Evolutionary conservation across 2,329 filamentous ascomycete species (phyloP).

Genomic region (Xylariaceae sp.): DNA sequence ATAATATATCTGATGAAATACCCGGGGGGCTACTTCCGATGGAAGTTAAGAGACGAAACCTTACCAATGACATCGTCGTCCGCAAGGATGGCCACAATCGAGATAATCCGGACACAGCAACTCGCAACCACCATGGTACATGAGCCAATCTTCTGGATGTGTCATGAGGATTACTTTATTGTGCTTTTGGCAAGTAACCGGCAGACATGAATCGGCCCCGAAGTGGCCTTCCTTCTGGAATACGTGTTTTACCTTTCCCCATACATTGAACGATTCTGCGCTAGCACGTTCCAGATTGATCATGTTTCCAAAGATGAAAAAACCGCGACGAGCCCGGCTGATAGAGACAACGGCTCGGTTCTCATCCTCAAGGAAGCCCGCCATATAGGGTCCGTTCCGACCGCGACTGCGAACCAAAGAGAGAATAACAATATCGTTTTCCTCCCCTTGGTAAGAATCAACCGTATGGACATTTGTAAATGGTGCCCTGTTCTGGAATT

Average conservation of each 20-base stretch:
- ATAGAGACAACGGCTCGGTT: conserved; percentile 62
- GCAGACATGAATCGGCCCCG: conserved; percentile 48
- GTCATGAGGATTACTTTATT: conserved; percentile 52
- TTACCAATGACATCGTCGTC: conserved; percentile 37
- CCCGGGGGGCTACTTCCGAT: neutral
- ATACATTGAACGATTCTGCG: conserved; percentile 47
- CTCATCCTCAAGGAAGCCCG: conserved; percentile 73
- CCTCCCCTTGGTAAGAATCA: conserved; percentile 88
- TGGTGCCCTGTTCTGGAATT: conserved; percentile 32
- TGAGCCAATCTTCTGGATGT: conserved; percentile 55
- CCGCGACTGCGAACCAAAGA: conserved; percentile 77
- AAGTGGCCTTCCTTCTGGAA: conserved; percentile 45
- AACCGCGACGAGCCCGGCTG: conserved; percentile 72
- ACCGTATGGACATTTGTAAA: conserved; percentile 73
- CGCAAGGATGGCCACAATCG: conserved; percentile 35
- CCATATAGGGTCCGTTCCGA: conserved; percentile 41
- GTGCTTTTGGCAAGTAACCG: conserved; percentile 67
- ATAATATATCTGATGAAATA: neutral
- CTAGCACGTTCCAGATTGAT: conserved; percentile 52
- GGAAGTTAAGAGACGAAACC: conserved; percentile 1
- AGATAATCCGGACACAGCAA: conserved; percentile 28
- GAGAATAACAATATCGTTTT: conserved; percentile 81
- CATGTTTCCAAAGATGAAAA: conserved; percentile 85
- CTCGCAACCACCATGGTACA: conserved; percentile 34
- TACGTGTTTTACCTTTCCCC: conserved; percentile 38